These are phyloP conservation scores for Urochloa ruziziensis DNA, from an alignment of 176 grass and related monocot genomes.

Conservation along the genomic window DNA sequence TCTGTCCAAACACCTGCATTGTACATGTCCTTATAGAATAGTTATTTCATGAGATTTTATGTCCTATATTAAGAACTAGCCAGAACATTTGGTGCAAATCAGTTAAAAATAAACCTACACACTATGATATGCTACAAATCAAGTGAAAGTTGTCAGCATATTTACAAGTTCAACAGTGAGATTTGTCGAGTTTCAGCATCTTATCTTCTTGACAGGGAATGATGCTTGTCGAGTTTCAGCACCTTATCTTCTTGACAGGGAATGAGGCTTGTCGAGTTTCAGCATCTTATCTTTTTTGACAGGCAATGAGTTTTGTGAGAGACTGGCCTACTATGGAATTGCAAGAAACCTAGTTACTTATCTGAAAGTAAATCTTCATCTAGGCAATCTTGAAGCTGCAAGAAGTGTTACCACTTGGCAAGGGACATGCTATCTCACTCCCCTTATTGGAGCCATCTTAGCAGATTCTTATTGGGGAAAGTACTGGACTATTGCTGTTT, in stretches of 20 bases:
- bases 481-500: constrained; percentile 75
- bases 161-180: constrained; percentile 34
- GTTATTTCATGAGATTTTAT: neutral
- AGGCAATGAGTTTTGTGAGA: constrained; percentile 88
- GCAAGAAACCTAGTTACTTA: constrained; percentile 77
- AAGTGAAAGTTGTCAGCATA: neutral
- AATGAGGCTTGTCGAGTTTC: constrained; percentile 55
- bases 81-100: neutral
- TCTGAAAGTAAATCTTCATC: constrained; percentile 64
- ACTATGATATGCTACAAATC: neutral
- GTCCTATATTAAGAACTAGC: neutral
- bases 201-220: constrained; percentile 49
- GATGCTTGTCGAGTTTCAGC: constrained; percentile 50
- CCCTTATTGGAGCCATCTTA: constrained; percentile 81
- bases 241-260: constrained; percentile 43
- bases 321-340: constrained; percentile 92
- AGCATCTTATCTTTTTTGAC: constrained; percentile 28
- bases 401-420: constrained; percentile 84
- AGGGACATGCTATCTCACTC: constrained; percentile 92
- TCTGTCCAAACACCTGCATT: neutral
- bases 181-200: constrained; percentile 40
- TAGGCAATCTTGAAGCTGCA: constrained; percentile 76
- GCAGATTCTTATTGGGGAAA: constrained; percentile 88
- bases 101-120: neutral
- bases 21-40: neutral